Percentiles rank a stretch among this genome's conserved stretches.
Evolutionary conservation across 352 stramenopile genomes (phyloP).

Genomic region (Globisporangium splendens): DNA sequence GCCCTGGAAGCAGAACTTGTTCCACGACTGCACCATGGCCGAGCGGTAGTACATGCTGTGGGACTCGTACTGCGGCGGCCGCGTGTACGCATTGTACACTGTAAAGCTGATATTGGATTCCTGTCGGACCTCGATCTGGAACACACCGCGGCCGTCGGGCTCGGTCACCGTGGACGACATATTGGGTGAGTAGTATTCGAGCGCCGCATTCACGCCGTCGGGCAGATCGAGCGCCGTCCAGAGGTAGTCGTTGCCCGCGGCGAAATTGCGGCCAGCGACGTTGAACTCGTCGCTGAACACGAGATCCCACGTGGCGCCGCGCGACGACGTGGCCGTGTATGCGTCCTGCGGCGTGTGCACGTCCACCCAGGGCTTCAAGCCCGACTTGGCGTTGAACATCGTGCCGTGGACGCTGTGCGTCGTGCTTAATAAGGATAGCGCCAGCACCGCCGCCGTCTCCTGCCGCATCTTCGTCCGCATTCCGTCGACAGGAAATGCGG

Average conservation of each 20-base stretch:
- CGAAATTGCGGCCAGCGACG: conserved; percentile 67
- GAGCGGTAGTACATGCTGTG: conserved; percentile 34
- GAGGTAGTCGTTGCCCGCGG: conserved; percentile 78
- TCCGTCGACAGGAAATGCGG: too few relatives aligned
- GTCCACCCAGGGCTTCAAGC: conserved; percentile 18
- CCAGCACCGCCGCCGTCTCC: too few relatives aligned
- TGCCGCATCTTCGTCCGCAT: too few relatives aligned
- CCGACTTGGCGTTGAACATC: conserved; percentile 17
- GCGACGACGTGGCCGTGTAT: conserved; percentile 21
- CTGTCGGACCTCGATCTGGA: conserved; percentile 36
- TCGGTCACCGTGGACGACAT: conserved; percentile 44
- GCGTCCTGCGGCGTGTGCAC: conserved; percentile 14
- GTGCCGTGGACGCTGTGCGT: background rate
- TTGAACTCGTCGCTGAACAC: conserved; percentile 82
- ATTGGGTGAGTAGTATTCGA: conserved; percentile 90
- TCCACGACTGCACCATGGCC: conserved; percentile 90
- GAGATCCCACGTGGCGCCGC: conserved; percentile 50
- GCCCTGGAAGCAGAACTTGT: conserved; percentile 93
- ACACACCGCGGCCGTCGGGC: conserved; percentile 24
- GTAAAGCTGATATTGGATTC: conserved; percentile 42
- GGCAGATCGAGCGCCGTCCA: conserved; percentile 92
- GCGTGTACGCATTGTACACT: conserved; percentile 52
- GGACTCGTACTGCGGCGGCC: conserved; percentile 18
- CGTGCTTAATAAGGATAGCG: too few relatives aligned
- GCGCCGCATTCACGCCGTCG: conserved; percentile 80